Percentiles rank a stretch among this genome's conserved stretches.
Evolutionary conservation across 257 asterid genomes (phyloP).

Genomic region (Solanum piurae): DNA sequence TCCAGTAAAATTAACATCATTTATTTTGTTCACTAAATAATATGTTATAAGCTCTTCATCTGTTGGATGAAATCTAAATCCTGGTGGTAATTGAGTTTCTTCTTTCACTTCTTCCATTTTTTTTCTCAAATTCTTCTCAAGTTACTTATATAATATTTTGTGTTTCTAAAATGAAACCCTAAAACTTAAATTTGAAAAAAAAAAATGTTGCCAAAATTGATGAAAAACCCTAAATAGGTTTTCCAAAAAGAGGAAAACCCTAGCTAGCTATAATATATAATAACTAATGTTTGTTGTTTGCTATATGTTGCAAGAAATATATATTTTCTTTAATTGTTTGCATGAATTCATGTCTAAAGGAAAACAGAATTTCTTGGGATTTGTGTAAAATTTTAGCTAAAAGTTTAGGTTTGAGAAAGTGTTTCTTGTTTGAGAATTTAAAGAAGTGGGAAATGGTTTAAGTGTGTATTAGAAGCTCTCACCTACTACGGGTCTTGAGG

Average conservation of each 20-base stretch:
- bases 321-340: slow-evolving; percentile 10
- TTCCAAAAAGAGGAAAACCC: background rate
- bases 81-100: slow-evolving; percentile 72
- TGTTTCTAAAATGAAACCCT: slow-evolving; percentile 14
- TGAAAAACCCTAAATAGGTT: background rate
- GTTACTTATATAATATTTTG: background rate
- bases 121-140: background rate
- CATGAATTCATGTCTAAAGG: background rate
- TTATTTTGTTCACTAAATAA: slow-evolving; percentile 63
- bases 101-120: slow-evolving; percentile 48
- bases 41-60: slow-evolving; percentile 86
- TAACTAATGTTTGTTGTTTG: background rate
- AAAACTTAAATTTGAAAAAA: background rate
- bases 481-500: slow-evolving; percentile 68
- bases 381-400: background rate
- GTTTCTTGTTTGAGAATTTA: background rate
- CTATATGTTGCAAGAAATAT: background rate
- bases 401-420: background rate
- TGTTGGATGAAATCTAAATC: slow-evolving; percentile 80
- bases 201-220: background rate
- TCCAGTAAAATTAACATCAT: slow-evolving; percentile 61
- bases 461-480: slow-evolving; percentile 28
- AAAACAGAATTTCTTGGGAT: background rate
- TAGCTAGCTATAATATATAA: background rate
- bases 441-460: background rate